These are phyloP conservation scores for Trypethelium eluteriae DNA, from an alignment of 495 filamentous ascomycete species.

Conservation along the genomic window DNA sequence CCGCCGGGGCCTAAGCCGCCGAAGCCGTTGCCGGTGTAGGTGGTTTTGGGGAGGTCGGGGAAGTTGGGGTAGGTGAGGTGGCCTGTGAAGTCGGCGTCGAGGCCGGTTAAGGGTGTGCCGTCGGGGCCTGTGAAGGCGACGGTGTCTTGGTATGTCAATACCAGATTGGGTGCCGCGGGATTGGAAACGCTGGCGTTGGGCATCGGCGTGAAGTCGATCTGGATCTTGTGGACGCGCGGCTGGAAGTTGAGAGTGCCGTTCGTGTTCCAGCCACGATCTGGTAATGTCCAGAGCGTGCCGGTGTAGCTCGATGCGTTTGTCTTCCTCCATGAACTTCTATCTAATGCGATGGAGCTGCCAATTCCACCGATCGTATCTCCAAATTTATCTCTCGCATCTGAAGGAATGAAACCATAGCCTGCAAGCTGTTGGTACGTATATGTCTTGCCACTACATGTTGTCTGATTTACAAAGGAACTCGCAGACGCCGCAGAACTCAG, in stretches of 20 bases:
- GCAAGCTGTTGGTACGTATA: constrained; percentile 64
- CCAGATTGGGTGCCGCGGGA: constrained; percentile 57
- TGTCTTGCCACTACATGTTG: constrained; percentile 54
- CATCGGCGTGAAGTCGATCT: constrained; percentile 49
- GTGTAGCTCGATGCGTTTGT: constrained; percentile 45
- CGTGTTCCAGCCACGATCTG: constrained; percentile 73
- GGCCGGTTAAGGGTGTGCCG: constrained; percentile 60
- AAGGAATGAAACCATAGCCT: constrained; percentile 59
- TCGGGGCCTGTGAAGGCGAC: constrained; percentile 60
- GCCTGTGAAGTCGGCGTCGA: constrained; percentile 57
- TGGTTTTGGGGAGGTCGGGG: constrained; percentile 58
- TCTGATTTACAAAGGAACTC: constrained; percentile 39
- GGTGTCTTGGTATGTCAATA: constrained; percentile 58
- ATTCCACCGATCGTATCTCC: constrained; percentile 66
- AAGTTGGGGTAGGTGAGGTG: constrained; percentile 50
- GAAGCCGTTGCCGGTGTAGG: constrained; percentile 67
- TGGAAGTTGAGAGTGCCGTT: constrained; percentile 70
- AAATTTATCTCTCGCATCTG: constrained; percentile 58
- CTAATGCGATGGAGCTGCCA: constrained; percentile 61
- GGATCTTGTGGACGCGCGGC: constrained; percentile 64
- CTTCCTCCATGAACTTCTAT: constrained; percentile 56
- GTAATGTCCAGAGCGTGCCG: constrained; percentile 57
- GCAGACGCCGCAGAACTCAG: not conserved
- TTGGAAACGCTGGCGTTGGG: constrained; percentile 45
- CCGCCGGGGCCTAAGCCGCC: constrained; percentile 55